Conservation (phyloP, 768 basidiomycete genomes). For the Leccinum truebloodii region DNA sequence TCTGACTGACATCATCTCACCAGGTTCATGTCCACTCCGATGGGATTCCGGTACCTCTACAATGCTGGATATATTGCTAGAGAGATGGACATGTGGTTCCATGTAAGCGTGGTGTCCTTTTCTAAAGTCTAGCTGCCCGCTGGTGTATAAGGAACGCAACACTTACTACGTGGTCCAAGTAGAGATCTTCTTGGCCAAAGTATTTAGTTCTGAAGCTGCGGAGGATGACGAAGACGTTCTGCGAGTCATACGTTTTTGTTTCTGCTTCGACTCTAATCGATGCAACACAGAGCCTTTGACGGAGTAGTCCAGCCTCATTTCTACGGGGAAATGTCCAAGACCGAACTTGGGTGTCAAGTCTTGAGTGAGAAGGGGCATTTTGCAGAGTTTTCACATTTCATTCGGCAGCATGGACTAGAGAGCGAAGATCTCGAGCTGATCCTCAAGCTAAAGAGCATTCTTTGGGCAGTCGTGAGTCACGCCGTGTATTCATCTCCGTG, state of each 20-base stretch:
- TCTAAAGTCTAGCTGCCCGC: slow-evolving; percentile 9
- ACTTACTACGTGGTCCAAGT: slow-evolving; percentile 91
- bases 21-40: slow-evolving; percentile 93
- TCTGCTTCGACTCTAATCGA: slow-evolving; percentile 3
- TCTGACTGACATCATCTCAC: slow-evolving; percentile 1
- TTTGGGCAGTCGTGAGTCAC: slow-evolving; percentile 92
- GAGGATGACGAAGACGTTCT: slow-evolving; percentile 70
- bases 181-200: slow-evolving; percentile 85
- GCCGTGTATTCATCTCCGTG: not conserved
- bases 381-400: slow-evolving; percentile 85
- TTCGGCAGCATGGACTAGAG: slow-evolving; percentile 84
- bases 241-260: slow-evolving; percentile 35
- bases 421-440: slow-evolving; percentile 82
- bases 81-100: slow-evolving; percentile 96
- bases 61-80: slow-evolving; percentile 91
- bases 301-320: slow-evolving; percentile 93
- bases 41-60: slow-evolving; percentile 91
- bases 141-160: slow-evolving; percentile 77
- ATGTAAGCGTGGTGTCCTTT: slow-evolving; percentile 50
- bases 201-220: slow-evolving; percentile 55
- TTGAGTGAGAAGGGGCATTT: slow-evolving; percentile 91
- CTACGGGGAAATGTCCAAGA: slow-evolving; percentile 97
- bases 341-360: slow-evolving; percentile 90
- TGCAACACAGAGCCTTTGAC: slow-evolving; percentile 62
- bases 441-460: slow-evolving; percentile 87